These are phyloP conservation scores for Myrmaecium sp. DNA, from an alignment of 2,329 filamentous ascomycete genomes.

Conservation along the genomic window DNA sequence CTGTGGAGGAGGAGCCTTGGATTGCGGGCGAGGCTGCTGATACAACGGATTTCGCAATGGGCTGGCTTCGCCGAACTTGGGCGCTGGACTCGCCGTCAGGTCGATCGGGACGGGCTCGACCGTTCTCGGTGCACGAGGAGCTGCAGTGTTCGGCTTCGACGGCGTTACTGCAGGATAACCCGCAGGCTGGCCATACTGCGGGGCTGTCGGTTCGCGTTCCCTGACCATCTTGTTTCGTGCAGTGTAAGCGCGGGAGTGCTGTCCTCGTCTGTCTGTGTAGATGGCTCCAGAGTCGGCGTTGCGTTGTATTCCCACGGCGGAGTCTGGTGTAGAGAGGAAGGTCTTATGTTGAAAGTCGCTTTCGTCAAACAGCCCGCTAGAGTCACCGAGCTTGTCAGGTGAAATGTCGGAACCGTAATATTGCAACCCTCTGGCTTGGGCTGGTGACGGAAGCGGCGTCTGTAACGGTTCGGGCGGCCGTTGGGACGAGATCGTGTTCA, in stretches of 20 bases:
- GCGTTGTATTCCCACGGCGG: background rate
- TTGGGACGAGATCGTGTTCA: background rate
- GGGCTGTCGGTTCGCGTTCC: background rate
- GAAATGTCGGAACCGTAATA: background rate
- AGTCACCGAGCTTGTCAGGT: background rate
- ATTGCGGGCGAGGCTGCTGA: conserved; percentile 4
- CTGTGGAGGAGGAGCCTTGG: conserved; percentile 1
- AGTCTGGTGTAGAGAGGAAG: background rate
- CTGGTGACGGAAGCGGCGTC: background rate
- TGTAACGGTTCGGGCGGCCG: background rate
- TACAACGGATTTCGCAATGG: conserved; percentile 33
- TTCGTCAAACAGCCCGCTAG: background rate
- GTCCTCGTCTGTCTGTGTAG: background rate
- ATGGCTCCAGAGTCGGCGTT: background rate
- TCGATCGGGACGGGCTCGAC: background rate
- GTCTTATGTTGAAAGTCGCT: background rate
- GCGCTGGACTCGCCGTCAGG: background rate
- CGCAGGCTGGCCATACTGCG: conserved; percentile 12
- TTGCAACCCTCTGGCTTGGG: background rate
- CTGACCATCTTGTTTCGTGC: background rate
- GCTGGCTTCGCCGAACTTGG: conserved; percentile 41
- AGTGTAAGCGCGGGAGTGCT: background rate
- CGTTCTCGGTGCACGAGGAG: background rate
- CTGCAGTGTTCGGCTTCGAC: background rate
- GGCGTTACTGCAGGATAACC: conserved; percentile 10